A percentile compares a stretch with the other conserved stretches of the same genome.
Evolutionary conservation across 805 yeast genomes (phyloP).

Genomic region (Komagataella mondaviorum): DNA sequence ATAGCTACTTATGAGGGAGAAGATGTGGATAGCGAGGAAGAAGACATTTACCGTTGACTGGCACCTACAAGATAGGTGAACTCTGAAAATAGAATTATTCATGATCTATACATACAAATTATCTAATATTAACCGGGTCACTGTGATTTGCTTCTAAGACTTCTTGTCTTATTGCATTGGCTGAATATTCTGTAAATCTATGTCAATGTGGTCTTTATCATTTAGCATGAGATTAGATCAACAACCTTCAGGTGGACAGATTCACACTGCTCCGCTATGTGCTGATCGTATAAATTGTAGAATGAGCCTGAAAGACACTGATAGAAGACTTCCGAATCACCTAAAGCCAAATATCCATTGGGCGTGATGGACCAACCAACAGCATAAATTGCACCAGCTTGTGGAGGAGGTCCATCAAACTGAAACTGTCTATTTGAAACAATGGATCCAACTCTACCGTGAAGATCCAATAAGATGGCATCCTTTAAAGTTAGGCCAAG

Average conservation of each 20-base stretch:
- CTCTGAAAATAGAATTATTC: no score
- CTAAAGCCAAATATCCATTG: conserved; percentile 52
- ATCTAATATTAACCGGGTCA: background rate
- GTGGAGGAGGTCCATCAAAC: conserved; percentile 74
- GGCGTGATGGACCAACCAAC: conserved; percentile 46
- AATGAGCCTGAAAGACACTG: conserved; percentile 67
- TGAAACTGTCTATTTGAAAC: conserved; percentile 77
- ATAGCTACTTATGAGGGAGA: background rate
- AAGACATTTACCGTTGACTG: background rate
- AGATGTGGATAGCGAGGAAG: background rate
- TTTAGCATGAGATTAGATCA: conserved; percentile 39
- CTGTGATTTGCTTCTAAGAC: background rate
- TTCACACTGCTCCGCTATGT: conserved; percentile 47
- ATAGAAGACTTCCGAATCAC: conserved; percentile 47
- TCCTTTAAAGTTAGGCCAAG: conserved; percentile 40
- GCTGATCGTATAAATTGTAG: conserved; percentile 65
- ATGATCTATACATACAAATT: background rate
- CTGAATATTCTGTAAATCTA: background rate
- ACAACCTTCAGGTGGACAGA: conserved; percentile 49
- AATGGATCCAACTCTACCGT: conserved; percentile 64
- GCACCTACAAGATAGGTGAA: background rate
- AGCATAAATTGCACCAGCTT: conserved; percentile 60
- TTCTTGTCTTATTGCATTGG: background rate
- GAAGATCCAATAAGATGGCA: conserved; percentile 39
- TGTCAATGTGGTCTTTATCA: no score